Evolutionary conservation across 768 basidiomycete genomes (phyloP), one percentile per base, ranked within the genome.

Genomic region (Termitomyces sp.): DNA sequence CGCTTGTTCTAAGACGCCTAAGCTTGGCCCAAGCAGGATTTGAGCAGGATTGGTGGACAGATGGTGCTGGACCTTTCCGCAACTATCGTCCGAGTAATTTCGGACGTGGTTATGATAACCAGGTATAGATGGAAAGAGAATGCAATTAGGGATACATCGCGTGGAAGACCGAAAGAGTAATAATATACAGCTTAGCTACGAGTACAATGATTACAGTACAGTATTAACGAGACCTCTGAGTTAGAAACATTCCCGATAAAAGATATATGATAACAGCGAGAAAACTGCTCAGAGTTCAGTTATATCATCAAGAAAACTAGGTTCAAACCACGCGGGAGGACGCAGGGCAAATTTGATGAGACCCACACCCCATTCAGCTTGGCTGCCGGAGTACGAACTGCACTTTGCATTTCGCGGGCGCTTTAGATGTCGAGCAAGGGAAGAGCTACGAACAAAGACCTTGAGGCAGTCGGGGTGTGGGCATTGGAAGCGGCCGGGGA

Each of bases 391-490:
- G 19, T 41, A 59, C 10, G 57, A 29, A 2, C 45, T 53, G 40
- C 65, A 66, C 10, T 44, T 43, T 3, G 40, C 53, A 29, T 58
- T 59, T 14, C 53, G 54, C 37, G 61, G 54, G 29, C 63, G 59
- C 47, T 64, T 64, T 1, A 66, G 40, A 51, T 66, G 65, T 25
- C 65, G 62, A 41, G 54, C 53, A 27, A 66, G 52, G 7, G 65
- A 66, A 29, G 65, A 66, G 32, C 61, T 64, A 23, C 65, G 63
- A 12, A 61, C 59, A 38, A 66, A 66, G 27, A 62, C 31, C 29
- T 58, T 60, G 23, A 46, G 49, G 49, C 65, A 66, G 11, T 56
- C 21, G 2, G 59, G 57, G 25, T 62, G 48, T 19, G 65, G 65
- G 53, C 65, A 66, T 41, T 46, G 57, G 34, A 64, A 66, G 46